These are phyloP conservation scores for Atalantia buxifolia DNA, from an alignment of 345 rosid genomes.

Conservation along the genomic window DNA sequence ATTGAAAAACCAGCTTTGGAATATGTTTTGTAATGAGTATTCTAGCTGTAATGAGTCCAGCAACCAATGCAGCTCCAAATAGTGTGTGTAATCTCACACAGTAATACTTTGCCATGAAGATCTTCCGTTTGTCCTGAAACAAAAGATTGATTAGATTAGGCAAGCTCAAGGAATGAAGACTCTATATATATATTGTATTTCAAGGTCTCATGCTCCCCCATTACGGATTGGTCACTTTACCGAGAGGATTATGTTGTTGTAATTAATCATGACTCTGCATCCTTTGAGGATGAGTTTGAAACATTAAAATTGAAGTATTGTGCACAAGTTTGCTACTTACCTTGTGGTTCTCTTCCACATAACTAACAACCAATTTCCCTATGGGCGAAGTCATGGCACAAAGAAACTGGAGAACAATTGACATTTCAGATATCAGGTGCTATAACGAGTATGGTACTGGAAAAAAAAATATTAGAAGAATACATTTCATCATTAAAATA, in stretches of 20 bases:
- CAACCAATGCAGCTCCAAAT: slow-evolving; percentile 72
- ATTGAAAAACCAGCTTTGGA: slow-evolving; percentile 11
- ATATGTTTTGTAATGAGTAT: slow-evolving; percentile 14
- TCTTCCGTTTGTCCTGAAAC: slow-evolving; percentile 62
- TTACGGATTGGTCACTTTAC: neutral
- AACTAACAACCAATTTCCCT: slow-evolving; percentile 59
- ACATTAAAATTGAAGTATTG: neutral
- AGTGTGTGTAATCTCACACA: slow-evolving; percentile 80
- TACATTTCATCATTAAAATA: neutral
- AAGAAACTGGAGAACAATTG: slow-evolving; percentile 42
- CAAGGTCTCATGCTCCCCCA: neutral
- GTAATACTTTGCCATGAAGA: slow-evolving; percentile 93
- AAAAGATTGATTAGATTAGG: neutral
- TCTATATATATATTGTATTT: neutral
- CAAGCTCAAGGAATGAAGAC: neutral
- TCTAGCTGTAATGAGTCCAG: slow-evolving; percentile 60
- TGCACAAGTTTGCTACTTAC: slow-evolving; percentile 31
- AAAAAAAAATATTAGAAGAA: neutral
- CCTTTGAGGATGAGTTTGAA: neutral
- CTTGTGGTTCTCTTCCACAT: slow-evolving; percentile 70
- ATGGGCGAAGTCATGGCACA: slow-evolving; percentile 72
- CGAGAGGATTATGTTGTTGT: neutral
- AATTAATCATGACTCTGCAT: too few species aligned
- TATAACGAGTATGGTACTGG: neutral
- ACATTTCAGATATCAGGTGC: neutral